Evolutionary conservation across 306 rosid genomes (phyloP), one percentile per base, ranked within the genome.

Genomic region (Trifolium dubium): DNA sequence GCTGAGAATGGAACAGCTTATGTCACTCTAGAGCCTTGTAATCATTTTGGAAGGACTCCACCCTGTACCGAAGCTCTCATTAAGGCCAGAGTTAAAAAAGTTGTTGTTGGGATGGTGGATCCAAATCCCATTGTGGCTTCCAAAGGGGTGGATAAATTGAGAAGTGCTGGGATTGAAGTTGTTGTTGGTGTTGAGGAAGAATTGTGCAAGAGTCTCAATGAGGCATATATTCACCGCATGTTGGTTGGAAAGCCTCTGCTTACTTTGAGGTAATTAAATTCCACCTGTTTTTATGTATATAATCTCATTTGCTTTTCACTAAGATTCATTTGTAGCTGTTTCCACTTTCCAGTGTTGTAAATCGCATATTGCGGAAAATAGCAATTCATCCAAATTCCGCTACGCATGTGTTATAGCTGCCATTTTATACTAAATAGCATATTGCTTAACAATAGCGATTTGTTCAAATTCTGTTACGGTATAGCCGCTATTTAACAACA

Each of bases 91-190:
- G 87, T 93, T 77, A 87, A 84, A 69, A 86, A 79, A 64, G 97
- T 93, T 29, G 98, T 89, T 60, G 80, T 93, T 14, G 98, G 98
- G 62, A 89, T 91, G 97, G 96, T 93, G 76, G 98, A 93, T 88
- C 94, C 94, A 11, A 93, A 93, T 77, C 97, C 97, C 58, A 75
- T 89, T 46, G 98, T 93, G 50, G 94, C 94, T 30, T 91, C 88
- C 3, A 89, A 82, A 67, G 98, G 97, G 50, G 77, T 91, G 13
- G 75, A 85, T 15, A 90, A 83, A 78, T 80, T 93, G 73, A 88
- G 88, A 88, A 77, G 80, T 77, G 97, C 92, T 0, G 96, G 96
- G 31, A 88, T 93, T 61, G 89, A 88, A 59, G 96, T 91, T 56
- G 77, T 75, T 8, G 92, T 85, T 2, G 90, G 97, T 13, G 82